Percentiles rank a stretch among this genome's conserved stretches.
Conservation (phyloP, 345 rosid species). For the Eucalyptus shirleyi region DNA sequence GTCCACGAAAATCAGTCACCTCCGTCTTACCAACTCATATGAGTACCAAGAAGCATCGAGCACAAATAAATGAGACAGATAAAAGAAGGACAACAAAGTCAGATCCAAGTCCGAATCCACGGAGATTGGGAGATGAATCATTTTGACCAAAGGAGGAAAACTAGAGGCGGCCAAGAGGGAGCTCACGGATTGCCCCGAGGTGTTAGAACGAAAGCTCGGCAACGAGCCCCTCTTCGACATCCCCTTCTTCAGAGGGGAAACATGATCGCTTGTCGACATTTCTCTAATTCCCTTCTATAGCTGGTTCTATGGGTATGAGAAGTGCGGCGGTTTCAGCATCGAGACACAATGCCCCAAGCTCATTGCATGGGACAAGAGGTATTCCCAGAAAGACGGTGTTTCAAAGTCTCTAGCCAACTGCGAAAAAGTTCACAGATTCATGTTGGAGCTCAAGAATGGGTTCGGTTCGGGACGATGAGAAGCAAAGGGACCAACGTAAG, state of each 20-base stretch:
- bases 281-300: background rate
- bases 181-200: background rate
- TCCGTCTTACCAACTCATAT: background rate
- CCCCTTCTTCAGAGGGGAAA: background rate
- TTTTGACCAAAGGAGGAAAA: conserved; percentile 1
- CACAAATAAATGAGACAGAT: background rate
- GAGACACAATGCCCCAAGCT: conserved; percentile 10
- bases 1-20: background rate
- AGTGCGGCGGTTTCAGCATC: background rate
- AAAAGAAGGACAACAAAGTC: background rate
- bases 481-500: background rate
- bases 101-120: background rate
- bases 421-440: background rate
- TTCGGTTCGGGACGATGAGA: background rate
- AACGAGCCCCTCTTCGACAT: conserved; percentile 6
- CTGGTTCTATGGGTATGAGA: conserved; percentile 13
- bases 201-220: conserved; percentile 5
- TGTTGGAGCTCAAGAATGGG: background rate
- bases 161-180: conserved; percentile 10
- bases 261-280: conserved; percentile 7
- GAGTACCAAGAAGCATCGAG: background rate
- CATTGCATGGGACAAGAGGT: conserved; percentile 9
- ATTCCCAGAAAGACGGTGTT: conserved; percentile 10
- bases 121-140: background rate
- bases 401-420: conserved; percentile 3